Evolutionary conservation across 768 basidiomycete genomes (phyloP).

Genomic region (Pleurotus platypus): DNA sequence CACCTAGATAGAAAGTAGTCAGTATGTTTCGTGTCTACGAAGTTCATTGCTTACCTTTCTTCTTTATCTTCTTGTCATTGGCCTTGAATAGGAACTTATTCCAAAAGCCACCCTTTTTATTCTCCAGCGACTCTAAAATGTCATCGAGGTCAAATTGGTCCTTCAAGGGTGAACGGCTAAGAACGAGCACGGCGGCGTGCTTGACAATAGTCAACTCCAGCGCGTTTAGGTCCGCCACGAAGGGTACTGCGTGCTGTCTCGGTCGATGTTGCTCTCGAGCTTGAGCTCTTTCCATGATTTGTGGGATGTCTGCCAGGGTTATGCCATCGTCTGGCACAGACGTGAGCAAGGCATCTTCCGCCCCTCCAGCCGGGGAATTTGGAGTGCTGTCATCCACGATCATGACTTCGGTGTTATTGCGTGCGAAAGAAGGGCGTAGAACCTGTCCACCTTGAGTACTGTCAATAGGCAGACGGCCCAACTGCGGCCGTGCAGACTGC

Average conservation of each 20-base stretch:
- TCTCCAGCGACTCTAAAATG: slow-evolving; percentile 87
- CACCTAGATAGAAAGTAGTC: slow-evolving; percentile 40
- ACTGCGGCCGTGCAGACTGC: slow-evolving; percentile 30
- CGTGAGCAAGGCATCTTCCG: slow-evolving; percentile 32
- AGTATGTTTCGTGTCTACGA: slow-evolving; percentile 24
- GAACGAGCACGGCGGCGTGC: slow-evolving; percentile 80
- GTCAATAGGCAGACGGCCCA: slow-evolving; percentile 39
- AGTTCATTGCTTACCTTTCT: slow-evolving; percentile 54
- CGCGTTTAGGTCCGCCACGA: slow-evolving; percentile 78
- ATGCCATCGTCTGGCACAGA: slow-evolving; percentile 67
- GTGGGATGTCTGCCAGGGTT: slow-evolving; percentile 92
- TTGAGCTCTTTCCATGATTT: slow-evolving; percentile 88
- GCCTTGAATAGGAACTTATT: slow-evolving; percentile 86
- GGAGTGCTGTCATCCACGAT: slow-evolving; percentile 82
- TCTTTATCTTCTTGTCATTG: slow-evolving; percentile 84
- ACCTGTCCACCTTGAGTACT: slow-evolving; percentile 39
- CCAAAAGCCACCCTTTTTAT: slow-evolving; percentile 94
- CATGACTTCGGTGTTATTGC: slow-evolving; percentile 83
- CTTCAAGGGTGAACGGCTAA: slow-evolving; percentile 74
- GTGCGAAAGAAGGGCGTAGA: slow-evolving; percentile 65
- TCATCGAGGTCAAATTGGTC: slow-evolving; percentile 91
- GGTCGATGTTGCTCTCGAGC: slow-evolving; percentile 87
- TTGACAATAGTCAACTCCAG: slow-evolving; percentile 90
- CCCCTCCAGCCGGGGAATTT: slow-evolving; percentile 60
- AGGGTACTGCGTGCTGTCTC: slow-evolving; percentile 71